Evolutionary conservation across 2,329 filamentous ascomycete species (phyloP), one percentile per base, ranked within the genome.

Genomic region (Nigrospora osmanthi): DNA sequence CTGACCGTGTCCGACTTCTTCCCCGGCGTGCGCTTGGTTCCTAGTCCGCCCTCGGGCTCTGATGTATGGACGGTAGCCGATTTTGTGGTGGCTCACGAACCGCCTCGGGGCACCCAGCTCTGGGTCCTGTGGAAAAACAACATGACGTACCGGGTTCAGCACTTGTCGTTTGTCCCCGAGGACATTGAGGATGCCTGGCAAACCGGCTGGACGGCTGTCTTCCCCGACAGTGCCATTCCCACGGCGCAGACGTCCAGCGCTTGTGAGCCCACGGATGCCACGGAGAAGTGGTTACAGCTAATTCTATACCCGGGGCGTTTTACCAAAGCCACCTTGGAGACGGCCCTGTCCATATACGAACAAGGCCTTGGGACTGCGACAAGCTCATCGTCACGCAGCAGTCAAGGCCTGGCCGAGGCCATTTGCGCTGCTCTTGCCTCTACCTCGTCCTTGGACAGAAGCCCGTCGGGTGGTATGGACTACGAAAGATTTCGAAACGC

Each of bases 81-180:
- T 58, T 91, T 91, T 58, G 75, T 77, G 40, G 68, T 89, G 17
- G 72, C 79, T 16, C 69, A 73, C 34, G 71, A 74, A 44, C 63
- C 67, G 9, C 76, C 74, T n/a, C 74, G 70, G 42, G 68, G 65
- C 15, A 75, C 80, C 56, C 75, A 76, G 52, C 57, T 91, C 35
- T 93, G 87, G 87, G 76, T 85, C 3, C 64, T 93, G 36, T 91
- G 87, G 86, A 89, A 89, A 67, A 89, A 89, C 60, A 89, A 90
- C 60, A 82, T 85, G 55, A 80, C 82, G 3, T 89, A 89, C 58
- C 76, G 85, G 48, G 75, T 89, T 11, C 86, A 87, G 61, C 80
- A 78, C 46, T 64, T 96, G 37, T 81, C 81, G 38, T 85, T 95
- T 51, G 75, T 85, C 53, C 71, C 84, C n/a, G 74, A 79, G 35